These are phyloP conservation scores for Metarhizium anisopliae DNA, from an alignment of 2,329 filamentous ascomycete genomes.

Conservation along the genomic window DNA sequence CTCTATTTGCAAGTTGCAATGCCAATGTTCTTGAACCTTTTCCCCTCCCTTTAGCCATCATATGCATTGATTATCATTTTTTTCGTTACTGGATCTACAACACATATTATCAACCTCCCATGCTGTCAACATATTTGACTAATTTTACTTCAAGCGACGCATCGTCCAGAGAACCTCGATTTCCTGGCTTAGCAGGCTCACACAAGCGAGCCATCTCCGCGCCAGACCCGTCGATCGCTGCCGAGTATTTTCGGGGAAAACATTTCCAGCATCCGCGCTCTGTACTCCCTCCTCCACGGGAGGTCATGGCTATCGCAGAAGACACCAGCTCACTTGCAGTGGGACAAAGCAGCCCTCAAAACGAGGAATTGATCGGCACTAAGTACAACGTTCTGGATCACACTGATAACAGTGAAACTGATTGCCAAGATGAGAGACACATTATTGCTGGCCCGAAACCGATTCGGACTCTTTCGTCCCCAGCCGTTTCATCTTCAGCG, in stretches of 20 bases:
- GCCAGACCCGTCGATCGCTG: constrained; percentile 29
- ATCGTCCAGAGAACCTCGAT: constrained; percentile 10
- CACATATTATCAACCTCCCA: too few species aligned
- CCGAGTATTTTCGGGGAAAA: constrained; percentile 1
- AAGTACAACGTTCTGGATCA: not conserved
- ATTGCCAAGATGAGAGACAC: not conserved
- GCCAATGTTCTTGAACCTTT: not conserved
- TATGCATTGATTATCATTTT: not conserved
- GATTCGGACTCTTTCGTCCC: not conserved
- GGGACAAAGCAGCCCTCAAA: not conserved
- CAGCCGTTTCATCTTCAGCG: not conserved
- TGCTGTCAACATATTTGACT: not conserved
- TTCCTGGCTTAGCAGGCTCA: constrained; percentile 17
- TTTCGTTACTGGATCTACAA: not conserved
- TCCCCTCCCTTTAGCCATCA: not conserved
- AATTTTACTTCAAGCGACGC: constrained; percentile 7
- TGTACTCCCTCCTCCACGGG: constrained; percentile 11
- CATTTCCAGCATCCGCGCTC: constrained; percentile 7
- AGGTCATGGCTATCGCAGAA: constrained; percentile 7
- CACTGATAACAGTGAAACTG: not conserved
- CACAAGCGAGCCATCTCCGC: constrained; percentile 44
- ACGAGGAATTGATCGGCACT: not conserved
- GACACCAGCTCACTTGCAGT: not conserved
- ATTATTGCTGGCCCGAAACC: not conserved
- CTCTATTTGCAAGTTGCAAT: not conserved